Percentiles rank a stretch among this genome's conserved stretches.
phyloP scores from a whole-genome alignment of 1,284 basidiomycete genomes.

The Heterobasidion parviporum region DNA sequence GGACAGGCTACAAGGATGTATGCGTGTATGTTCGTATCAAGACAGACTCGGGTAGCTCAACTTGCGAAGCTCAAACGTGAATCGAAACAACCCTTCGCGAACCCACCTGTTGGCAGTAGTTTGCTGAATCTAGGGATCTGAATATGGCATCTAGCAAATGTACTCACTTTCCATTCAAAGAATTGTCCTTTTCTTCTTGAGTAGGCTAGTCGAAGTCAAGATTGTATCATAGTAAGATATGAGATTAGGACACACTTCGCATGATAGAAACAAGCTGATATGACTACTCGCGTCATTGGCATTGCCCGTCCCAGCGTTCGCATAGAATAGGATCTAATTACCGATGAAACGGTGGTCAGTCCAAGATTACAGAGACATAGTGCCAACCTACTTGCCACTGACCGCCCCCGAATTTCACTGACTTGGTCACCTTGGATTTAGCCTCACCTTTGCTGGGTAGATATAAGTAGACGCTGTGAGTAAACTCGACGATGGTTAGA shows the following conservation, averaged over 20 bases:
- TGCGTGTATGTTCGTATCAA: slow-evolving; percentile 1
- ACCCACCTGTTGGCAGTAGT: slow-evolving; percentile 50
- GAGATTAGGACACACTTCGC: slow-evolving; percentile 47
- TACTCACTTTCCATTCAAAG: slow-evolving; percentile 52
- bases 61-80: slow-evolving; percentile 78
- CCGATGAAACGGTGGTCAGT: not conserved
- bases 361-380: not conserved
- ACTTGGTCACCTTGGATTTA: slow-evolving; percentile 67
- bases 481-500: not conserved
- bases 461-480: not conserved
- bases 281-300: slow-evolving; percentile 36
- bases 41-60: slow-evolving; percentile 18
- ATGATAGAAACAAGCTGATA: slow-evolving; percentile 73
- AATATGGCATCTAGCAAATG: not conserved
- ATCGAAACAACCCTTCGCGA: slow-evolving; percentile 78
- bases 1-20: slow-evolving; percentile 27
- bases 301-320: slow-evolving; percentile 62
- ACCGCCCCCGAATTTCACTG: slow-evolving; percentile 56
- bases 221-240: not conserved
- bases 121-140: not conserved
- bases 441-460: slow-evolving; percentile 47
- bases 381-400: slow-evolving; percentile 52
- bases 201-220: slow-evolving; percentile 47
- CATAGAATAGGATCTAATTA: slow-evolving; percentile 67
- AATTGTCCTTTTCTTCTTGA: slow-evolving; percentile 61